Evolutionary conservation across 495 filamentous ascomycete genomes (phyloP), one percentile per base, ranked within the genome.

Genomic region (Melanomma pulvis-pyrius): DNA sequence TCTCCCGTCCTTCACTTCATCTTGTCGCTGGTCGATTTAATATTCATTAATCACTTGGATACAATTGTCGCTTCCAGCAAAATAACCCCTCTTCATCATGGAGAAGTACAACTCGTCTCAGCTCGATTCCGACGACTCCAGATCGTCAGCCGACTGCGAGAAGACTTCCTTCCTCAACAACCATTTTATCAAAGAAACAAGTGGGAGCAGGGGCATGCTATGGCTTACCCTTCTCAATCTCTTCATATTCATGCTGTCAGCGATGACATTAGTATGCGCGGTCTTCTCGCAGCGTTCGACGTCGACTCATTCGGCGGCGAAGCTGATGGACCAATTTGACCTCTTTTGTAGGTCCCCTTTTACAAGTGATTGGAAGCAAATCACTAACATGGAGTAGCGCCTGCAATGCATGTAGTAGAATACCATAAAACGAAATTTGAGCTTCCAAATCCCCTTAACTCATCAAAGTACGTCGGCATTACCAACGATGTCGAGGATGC

Each of bases 371-470:
- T 19, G 9, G 19, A 49, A 1, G 36, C 36, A 15, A 11, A 17
- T 26, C 29, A 9, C 53, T 65, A 41, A 65, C n/a, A 3, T 15
- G 0, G 17, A 17, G 8, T 39, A 67, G 64, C 64, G 1, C 64
- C 64, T n/a, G 64, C 64, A 5, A 61, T 56, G 57, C 57, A 67
- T 24, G 50, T 67, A 3, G 64, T 67, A 19, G 64, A 67, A 51
- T 67, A 67, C 50, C 19, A 67, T 2, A 15, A 36, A 11, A 24
- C 32, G 9, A 60, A 61, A 28, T 67, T 67, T 25, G 34, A 61
- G 26, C 25, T 67, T 15, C 49, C 57, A 15, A 61, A 61, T 13
- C 64, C 64, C 1, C 13, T 67, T 49, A 67, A 67, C 41, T 30
- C 48, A 39, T 67, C 64, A 4, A 61, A 61, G 48, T 67, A 61